A percentile compares a stretch with the other conserved stretches of the same genome.
These are phyloP conservation scores for Xylariaceae sp. DNA, from an alignment of 2,329 filamentous ascomycete species.

Conservation along the genomic window DNA sequence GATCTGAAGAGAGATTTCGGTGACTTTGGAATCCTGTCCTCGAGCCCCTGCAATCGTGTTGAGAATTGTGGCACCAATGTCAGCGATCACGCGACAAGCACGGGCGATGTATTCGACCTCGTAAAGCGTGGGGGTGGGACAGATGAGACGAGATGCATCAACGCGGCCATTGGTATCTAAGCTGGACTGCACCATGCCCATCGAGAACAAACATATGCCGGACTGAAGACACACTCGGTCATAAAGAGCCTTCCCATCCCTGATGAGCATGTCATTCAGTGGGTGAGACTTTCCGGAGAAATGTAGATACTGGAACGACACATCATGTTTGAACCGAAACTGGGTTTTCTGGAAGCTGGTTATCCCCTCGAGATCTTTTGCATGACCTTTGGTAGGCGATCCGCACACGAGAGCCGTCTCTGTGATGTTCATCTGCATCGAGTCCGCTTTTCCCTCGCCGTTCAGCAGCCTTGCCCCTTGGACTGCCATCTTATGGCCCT, in stretches of 20 bases:
- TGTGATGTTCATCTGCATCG: constrained; percentile 4
- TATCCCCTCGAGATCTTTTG: constrained; percentile 2
- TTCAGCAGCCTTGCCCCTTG: neutral
- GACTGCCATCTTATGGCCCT: constrained; percentile 6
- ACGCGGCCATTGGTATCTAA: constrained; percentile 5
- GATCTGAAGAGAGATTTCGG: neutral
- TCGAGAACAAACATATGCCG: constrained; percentile 5
- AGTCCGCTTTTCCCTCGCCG: neutral
- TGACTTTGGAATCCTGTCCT: neutral
- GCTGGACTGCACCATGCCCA: constrained; percentile 3
- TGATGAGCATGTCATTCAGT: constrained; percentile 4
- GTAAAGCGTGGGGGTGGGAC: constrained; percentile 1
- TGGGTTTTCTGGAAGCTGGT: constrained; percentile 5
- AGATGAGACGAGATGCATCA: neutral
- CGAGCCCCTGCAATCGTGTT: neutral
- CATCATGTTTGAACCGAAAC: constrained; percentile 1
- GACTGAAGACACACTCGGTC: constrained; percentile 6
- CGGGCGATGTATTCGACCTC: constrained; percentile 6
- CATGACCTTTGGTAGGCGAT: constrained; percentile 1
- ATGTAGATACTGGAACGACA: constrained; percentile 6
- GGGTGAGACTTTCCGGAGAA: constrained; percentile 3
- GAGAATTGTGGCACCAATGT: constrained; percentile 4
- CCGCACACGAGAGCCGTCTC: constrained; percentile 2
- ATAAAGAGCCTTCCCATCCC: constrained; percentile 1
- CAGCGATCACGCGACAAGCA: constrained; percentile 4